A percentile compares a stretch with the other conserved stretches of the same genome.
These are phyloP conservation scores for Handroanthus guayacan DNA, from an alignment of 257 asterid genomes.

Conservation along the genomic window DNA sequence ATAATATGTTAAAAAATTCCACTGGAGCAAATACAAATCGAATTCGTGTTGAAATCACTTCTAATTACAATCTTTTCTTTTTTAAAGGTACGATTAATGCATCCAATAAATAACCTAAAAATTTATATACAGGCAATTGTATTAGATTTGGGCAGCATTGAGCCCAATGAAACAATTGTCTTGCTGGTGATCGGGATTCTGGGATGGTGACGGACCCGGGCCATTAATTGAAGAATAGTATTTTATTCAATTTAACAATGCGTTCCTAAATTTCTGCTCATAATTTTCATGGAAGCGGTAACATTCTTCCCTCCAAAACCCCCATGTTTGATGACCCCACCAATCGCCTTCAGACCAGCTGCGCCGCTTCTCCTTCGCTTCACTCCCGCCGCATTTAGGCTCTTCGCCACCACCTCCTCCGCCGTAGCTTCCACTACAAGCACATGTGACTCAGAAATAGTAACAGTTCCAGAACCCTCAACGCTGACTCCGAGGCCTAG, in stretches of 20 bases:
- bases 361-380: conserved; percentile 46
- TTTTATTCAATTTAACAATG: neutral
- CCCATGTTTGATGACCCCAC: conserved; percentile 47
- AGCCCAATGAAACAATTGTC: neutral
- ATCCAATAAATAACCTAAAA: too few relatives aligned
- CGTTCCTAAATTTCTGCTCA: neutral
- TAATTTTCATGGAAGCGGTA: conserved; percentile 37
- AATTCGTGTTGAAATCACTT: too few relatives aligned
- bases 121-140: neutral
- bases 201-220: neutral
- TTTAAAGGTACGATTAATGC: too few relatives aligned
- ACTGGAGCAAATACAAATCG: too few relatives aligned
- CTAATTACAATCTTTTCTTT: too few relatives aligned
- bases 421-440: conserved; percentile 28
- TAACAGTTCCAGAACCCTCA: conserved; percentile 41
- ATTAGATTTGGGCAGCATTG: neutral
- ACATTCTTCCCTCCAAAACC: conserved; percentile 50
- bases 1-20: too few relatives aligned
- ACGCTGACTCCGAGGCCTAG: conserved; percentile 38
- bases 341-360: conserved; percentile 42
- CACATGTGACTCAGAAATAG: conserved; percentile 31
- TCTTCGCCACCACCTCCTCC: conserved; percentile 47
- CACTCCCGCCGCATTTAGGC: conserved; percentile 51
- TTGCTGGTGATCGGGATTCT: neutral
- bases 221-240: neutral